These are phyloP conservation scores for Linum trigynum DNA, from an alignment of 345 rosid species.

Conservation along the genomic window DNA sequence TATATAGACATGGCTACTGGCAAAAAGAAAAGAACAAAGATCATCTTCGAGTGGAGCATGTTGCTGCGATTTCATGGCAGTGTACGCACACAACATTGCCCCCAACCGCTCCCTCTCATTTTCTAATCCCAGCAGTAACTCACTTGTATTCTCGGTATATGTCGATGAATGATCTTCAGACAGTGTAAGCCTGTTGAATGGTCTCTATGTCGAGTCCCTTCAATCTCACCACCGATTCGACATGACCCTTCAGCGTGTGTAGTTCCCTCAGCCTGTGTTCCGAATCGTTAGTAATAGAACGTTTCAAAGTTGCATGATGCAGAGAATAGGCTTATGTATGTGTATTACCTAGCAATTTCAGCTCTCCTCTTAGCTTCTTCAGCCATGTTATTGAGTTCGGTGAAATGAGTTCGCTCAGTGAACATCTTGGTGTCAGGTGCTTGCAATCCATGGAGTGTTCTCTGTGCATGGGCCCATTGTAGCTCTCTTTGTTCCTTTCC, in stretches of 20 bases:
- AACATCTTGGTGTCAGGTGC: conserved; percentile 95
- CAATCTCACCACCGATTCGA: conserved; percentile 87
- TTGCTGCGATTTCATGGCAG: too few relatives aligned
- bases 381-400: conserved; percentile 89
- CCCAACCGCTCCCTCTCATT: too few relatives aligned
- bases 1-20: too few relatives aligned
- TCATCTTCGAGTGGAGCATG: too few relatives aligned
- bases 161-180: conserved; percentile 23
- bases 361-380: conserved; percentile 99
- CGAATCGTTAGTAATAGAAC: background rate
- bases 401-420: conserved; percentile 66
- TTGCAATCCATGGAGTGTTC: conserved; percentile 91
- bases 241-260: conserved; percentile 92
- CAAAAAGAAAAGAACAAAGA: too few relatives aligned
- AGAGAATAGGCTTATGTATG: conserved; percentile 1
- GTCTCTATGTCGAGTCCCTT: conserved; percentile 94
- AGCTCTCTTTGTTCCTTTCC: conserved; percentile 98
- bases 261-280: conserved; percentile 76
- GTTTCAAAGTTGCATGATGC: background rate
- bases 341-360: conserved; percentile 74
- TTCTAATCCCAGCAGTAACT: too few relatives aligned
- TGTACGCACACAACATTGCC: too few relatives aligned
- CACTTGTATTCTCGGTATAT: too few relatives aligned
- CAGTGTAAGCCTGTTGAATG: conserved; percentile 95
- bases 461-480: conserved; percentile 98